Evolutionary conservation across 2,329 filamentous ascomycete species (phyloP).

Genomic region (Alternaria brassicicola): DNA sequence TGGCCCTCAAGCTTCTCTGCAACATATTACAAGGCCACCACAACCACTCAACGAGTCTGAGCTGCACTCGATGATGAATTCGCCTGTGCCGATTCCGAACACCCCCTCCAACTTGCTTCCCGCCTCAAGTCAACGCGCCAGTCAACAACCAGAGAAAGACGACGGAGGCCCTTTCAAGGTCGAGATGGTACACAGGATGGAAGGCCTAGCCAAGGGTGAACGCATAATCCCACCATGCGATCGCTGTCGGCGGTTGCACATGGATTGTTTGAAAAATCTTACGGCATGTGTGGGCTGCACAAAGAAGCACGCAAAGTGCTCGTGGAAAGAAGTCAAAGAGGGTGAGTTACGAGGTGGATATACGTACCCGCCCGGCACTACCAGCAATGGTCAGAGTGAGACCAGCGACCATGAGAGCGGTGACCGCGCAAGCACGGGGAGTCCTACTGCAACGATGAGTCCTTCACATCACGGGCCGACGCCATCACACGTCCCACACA

Average conservation of each 20-base stretch:
- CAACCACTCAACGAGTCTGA: slow-evolving; percentile 45
- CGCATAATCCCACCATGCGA: slow-evolving; percentile 83
- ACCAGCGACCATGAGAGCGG: slow-evolving; percentile 37
- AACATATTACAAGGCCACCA: slow-evolving; percentile 26
- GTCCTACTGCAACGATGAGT: slow-evolving; percentile 35
- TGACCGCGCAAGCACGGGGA: slow-evolving; percentile 40
- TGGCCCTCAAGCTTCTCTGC: slow-evolving; percentile 20
- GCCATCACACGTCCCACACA: slow-evolving; percentile 23
- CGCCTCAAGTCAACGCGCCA: slow-evolving; percentile 49
- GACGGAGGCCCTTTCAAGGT: slow-evolving; percentile 65
- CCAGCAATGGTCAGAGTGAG: slow-evolving; percentile 41
- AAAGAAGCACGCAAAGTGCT: slow-evolving; percentile 87
- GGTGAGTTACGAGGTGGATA: slow-evolving; percentile 63
- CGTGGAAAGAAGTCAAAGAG: slow-evolving; percentile 80
- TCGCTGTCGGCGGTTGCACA: slow-evolving; percentile 77
- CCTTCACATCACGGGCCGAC: slow-evolving; percentile 32
- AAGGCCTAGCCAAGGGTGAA: slow-evolving; percentile 75
- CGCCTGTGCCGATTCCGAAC: slow-evolving; percentile 61
- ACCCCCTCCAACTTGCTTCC: slow-evolving; percentile 61
- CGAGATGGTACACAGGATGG: slow-evolving; percentile 76
- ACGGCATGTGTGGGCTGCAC: slow-evolving; percentile 88
- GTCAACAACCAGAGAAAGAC: slow-evolving; percentile 56
- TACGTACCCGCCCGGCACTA: slow-evolving; percentile 28
- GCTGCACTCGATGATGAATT: slow-evolving; percentile 51
- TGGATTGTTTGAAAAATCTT: slow-evolving; percentile 83